A percentile compares a stretch with the other conserved stretches of the same genome.
phyloP scores from a whole-genome alignment of 345 rosid genomes.

The Lumnitzera littorea region DNA sequence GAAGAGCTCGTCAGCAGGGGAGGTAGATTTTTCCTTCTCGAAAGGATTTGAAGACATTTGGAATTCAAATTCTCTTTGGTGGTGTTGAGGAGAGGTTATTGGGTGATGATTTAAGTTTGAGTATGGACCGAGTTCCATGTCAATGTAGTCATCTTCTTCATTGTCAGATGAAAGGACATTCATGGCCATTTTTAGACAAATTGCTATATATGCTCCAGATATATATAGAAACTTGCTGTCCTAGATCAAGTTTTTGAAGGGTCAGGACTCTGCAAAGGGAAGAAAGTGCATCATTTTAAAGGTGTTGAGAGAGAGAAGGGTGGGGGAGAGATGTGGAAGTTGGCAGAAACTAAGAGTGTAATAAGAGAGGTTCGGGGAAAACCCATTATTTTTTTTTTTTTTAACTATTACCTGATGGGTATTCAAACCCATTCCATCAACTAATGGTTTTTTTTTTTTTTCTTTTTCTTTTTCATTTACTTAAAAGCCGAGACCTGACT shows the following conservation, averaged over 20 bases:
- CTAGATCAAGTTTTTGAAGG: not conserved
- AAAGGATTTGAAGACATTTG: conserved; percentile 54
- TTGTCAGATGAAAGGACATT: conserved; percentile 33
- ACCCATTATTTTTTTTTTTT: not conserved
- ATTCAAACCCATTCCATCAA: too few relatives aligned
- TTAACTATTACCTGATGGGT: too few relatives aligned
- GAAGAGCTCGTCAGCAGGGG: conserved; percentile 93
- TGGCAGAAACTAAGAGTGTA: not conserved
- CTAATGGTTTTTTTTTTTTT: not conserved
- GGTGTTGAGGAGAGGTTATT: conserved; percentile 28
- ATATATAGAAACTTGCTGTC: not conserved
- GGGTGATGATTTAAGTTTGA: conserved; percentile 41
- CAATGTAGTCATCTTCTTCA: conserved; percentile 69
- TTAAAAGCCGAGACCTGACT: too few relatives aligned
- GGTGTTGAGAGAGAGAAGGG: not conserved
- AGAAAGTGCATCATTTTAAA: conserved; percentile 3
- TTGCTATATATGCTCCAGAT: conserved; percentile 4
- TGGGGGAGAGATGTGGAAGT: not conserved
- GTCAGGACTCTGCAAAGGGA: not conserved
- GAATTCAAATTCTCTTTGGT: conserved; percentile 76
- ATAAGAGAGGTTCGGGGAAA: not conserved
- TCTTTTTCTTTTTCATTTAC: not conserved
- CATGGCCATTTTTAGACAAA: conserved; percentile 36
- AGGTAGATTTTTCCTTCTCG: conserved; percentile 41
- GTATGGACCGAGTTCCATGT: conserved; percentile 55